phyloP scores from a whole-genome alignment of 345 rosid species.

The Theobroma cacao region DNA sequence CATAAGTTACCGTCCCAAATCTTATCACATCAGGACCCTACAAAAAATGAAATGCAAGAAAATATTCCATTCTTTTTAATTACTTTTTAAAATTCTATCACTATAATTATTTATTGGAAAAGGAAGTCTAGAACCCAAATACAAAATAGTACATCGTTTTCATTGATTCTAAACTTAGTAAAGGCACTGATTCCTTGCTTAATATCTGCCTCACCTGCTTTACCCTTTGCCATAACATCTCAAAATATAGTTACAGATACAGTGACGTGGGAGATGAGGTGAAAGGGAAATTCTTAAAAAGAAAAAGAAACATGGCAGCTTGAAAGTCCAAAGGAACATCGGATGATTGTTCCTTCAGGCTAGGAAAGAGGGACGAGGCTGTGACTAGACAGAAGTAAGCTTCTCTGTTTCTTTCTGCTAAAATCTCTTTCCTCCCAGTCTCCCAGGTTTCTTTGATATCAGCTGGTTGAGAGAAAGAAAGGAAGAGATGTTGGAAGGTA shows the following conservation, averaged over 20 bases:
- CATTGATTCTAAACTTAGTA: neutral
- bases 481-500: constrained; percentile 62
- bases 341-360: neutral
- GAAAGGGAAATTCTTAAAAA: neutral
- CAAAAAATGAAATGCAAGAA: too few relatives aligned
- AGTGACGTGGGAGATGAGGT: neutral
- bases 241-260: neutral
- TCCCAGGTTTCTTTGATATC: neutral
- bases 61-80: neutral
- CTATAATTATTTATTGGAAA: too few relatives aligned
- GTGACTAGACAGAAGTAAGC: neutral
- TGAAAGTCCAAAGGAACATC: neutral
- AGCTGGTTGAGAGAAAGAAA: neutral
- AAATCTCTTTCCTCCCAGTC: neutral
- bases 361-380: neutral
- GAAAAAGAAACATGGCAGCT: neutral
- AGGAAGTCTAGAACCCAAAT: too few relatives aligned
- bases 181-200: constrained; percentile 4
- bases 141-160: neutral
- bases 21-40: too few relatives aligned
- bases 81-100: too few relatives aligned
- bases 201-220: neutral
- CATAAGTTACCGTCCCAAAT: too few relatives aligned
- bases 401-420: neutral
- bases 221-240: neutral